Evolutionary conservation across 2,329 filamentous ascomycete genomes (phyloP).

Genomic region (Thelonectria discophora): DNA sequence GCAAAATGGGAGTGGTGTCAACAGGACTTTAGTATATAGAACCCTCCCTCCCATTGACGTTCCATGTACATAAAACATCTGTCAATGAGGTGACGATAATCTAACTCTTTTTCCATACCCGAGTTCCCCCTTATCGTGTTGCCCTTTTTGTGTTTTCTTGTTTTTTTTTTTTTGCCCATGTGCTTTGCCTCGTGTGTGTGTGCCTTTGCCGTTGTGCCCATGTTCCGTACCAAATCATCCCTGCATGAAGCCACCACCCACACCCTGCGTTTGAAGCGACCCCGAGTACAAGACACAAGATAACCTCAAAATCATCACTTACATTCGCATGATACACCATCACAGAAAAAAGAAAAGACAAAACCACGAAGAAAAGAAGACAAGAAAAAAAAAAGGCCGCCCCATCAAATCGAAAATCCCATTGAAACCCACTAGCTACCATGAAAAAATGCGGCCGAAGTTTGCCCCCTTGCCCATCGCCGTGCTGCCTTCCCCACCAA

Average conservation of each 20-base stretch:
- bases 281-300: background rate
- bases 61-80: slow-evolving; percentile 20
- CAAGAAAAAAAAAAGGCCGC: background rate
- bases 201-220: background rate
- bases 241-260: background rate
- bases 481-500: slow-evolving; percentile 37
- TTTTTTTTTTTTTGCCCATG: background rate
- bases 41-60: slow-evolving; percentile 8
- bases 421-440: slow-evolving; percentile 41
- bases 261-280: background rate
- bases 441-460: slow-evolving; percentile 30
- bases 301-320: background rate
- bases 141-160: background rate
- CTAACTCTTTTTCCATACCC: slow-evolving; percentile 6
- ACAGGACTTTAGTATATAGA: slow-evolving; percentile 16
- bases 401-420: slow-evolving; percentile 34
- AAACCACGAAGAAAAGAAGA: background rate
- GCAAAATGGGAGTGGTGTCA: slow-evolving; percentile 1
- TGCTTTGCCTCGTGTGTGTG: too few relatives aligned
- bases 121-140: background rate
- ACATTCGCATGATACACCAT: slow-evolving; percentile 10
- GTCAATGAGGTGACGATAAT: slow-evolving; percentile 24
- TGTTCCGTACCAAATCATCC: background rate
- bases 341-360: background rate
- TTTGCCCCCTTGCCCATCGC: slow-evolving; percentile 42